Evolutionary conservation across 2,329 filamentous ascomycete genomes (phyloP), one percentile per base, ranked within the genome.

Genomic region (Venturia effusa): DNA sequence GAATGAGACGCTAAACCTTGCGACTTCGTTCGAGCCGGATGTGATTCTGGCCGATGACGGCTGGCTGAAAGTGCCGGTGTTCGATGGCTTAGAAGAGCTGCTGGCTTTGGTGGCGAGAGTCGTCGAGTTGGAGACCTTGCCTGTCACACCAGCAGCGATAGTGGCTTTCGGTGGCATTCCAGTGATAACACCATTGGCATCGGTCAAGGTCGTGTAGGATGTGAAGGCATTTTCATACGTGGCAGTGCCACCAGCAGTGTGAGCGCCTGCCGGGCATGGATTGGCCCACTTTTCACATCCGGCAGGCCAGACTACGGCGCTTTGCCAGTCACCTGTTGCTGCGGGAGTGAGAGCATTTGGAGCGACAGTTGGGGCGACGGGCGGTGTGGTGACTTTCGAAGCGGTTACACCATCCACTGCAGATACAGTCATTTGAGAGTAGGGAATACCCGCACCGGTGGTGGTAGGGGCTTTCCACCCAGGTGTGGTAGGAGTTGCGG

Each of bases 131-230:
- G 59, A 61, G 27, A 13, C 27, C 15, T 22, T 57, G 27, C 6
- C 22, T 15, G 34, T 40, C n/a, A 64, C 59, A 32, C 51, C 63
- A 27, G 63, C 51, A 39, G 37, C 37, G n/a, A 59, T 55, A n/a
- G 63, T 64, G 4, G 55, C 63, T 41, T 43, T 48, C 4, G 57
- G 4, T 39, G 79, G 79, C 72, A 77, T 74, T 66, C 78, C 79
- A 51, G 80, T 82, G 54, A 81, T 75, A 41, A 81, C 79, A 57
- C 80, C 79, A 24, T 74, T 68, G 22, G 77, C 77, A 73, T 82
- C 77, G 66, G 80, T 81, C 73, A 76, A 64, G 34, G 77, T 77
- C 30, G 78, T 73, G 72, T 74, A 81, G 17, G 40, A 51, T 30
- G 63, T 64, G 59, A 64, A 64, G 30, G 40, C 63, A 60, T 64